phyloP scores from a whole-genome alignment of 176 grass and related monocot species.

The Aegilops longissima region DNA sequence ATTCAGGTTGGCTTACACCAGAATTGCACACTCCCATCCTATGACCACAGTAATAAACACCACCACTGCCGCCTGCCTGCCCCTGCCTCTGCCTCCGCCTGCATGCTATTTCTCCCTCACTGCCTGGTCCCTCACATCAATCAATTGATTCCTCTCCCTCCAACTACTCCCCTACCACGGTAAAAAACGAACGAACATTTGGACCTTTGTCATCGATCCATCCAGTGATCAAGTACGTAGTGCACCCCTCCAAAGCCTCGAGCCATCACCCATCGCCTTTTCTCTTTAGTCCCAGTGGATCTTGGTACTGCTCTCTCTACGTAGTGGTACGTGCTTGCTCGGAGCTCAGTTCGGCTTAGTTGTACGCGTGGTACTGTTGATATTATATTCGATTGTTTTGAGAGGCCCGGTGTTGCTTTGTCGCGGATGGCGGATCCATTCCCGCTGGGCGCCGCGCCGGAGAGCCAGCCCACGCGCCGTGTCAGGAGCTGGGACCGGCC shows the following conservation, averaged over 20 bases:
- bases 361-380: neutral
- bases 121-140: conserved; percentile 2
- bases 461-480: neutral
- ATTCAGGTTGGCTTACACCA: conserved; percentile 34
- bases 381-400: neutral
- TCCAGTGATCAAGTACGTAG: neutral
- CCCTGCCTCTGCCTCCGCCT: neutral
- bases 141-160: conserved; percentile 6
- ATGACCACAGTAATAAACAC: conserved; percentile 22
- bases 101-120: neutral
- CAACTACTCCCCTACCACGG: neutral
- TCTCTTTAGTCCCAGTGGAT: neutral
- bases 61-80: conserved; percentile 21
- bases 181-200: neutral
- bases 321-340: neutral
- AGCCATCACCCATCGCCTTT: neutral
- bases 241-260: neutral
- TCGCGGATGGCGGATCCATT: conserved; percentile 14
- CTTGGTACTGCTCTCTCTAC: neutral
- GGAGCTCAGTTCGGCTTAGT: neutral
- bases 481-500: conserved; percentile 19
- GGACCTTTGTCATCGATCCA: neutral
- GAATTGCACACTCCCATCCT: conserved; percentile 28
- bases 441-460: conserved; percentile 18
- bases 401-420: neutral